Percentiles rank a stretch among this genome's conserved stretches.
phyloP scores from a whole-genome alignment of 352 stramenopile species.

The Pythium phragmitis region DNA sequence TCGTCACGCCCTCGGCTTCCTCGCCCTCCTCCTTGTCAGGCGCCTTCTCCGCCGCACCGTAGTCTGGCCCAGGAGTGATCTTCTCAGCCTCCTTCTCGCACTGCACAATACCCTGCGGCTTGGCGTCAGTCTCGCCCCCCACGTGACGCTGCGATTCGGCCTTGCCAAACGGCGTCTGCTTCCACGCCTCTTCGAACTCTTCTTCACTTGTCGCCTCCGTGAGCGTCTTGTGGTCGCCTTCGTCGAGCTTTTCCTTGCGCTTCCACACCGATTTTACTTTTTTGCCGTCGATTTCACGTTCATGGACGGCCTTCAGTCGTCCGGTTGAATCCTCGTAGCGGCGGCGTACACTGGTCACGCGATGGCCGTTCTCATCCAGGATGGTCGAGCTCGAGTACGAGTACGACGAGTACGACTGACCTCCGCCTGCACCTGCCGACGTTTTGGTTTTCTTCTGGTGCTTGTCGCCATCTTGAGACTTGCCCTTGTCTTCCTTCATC shows the following conservation, averaged over 20 bases:
- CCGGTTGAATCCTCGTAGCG: slow-evolving; percentile 79
- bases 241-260: slow-evolving; percentile 43
- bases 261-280: slow-evolving; percentile 59
- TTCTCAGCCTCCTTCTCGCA: slow-evolving; percentile 24
- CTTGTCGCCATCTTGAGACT: slow-evolving; percentile 14
- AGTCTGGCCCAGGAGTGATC: slow-evolving; percentile 21
- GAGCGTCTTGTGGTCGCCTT: slow-evolving; percentile 50
- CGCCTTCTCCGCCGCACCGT: slow-evolving; percentile 30
- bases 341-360: slow-evolving; percentile 47
- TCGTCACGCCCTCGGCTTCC: slow-evolving; percentile 32
- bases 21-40: slow-evolving; percentile 39
- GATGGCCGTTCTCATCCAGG: slow-evolving; percentile 56
- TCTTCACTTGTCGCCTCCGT: slow-evolving; percentile 39
- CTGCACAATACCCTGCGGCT: slow-evolving; percentile 26
- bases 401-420: slow-evolving; percentile 39
- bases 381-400: slow-evolving; percentile 63
- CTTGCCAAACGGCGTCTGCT: slow-evolving; percentile 44
- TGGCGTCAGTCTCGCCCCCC: slow-evolving; percentile 2
- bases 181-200: slow-evolving; percentile 56
- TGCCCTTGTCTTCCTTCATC: slow-evolving; percentile 16
- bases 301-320: slow-evolving; percentile 63
- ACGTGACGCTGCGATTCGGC: slow-evolving; percentile 28
- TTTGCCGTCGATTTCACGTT: slow-evolving; percentile 66
- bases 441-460: slow-evolving; percentile 10
- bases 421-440: background rate